Evolutionary conservation across 2,329 filamentous ascomycete species (phyloP).

Genomic region (Pseudogymnoascus sp.): DNA sequence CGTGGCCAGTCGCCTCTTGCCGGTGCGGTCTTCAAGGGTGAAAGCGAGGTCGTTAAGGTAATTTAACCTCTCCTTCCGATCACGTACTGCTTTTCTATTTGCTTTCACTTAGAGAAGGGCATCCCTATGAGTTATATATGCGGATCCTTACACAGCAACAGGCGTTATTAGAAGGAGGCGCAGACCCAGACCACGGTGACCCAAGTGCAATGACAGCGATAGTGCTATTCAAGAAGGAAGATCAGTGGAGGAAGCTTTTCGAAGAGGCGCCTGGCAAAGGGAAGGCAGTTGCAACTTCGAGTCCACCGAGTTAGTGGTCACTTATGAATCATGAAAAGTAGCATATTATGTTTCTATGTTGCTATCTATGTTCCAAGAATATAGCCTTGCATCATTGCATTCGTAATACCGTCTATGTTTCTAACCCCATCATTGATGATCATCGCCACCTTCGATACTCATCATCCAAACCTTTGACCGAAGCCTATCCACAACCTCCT

Average conservation of each 20-base stretch:
- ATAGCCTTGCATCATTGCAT: constrained; percentile 8
- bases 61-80: neutral
- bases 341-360: neutral
- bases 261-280: constrained; percentile 44
- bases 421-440: neutral
- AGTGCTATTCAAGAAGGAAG: constrained; percentile 47
- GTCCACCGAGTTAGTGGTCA: neutral
- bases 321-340: constrained; percentile 1
- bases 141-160: neutral
- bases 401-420: constrained; percentile 7
- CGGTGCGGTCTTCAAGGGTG: constrained; percentile 67
- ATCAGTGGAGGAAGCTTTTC: constrained; percentile 45
- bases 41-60: constrained; percentile 57
- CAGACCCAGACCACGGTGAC: constrained; percentile 47
- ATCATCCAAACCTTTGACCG: constrained; percentile 45
- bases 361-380: constrained; percentile 4
- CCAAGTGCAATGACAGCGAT: constrained; percentile 46
- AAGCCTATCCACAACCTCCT: constrained; percentile 49
- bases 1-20: constrained; percentile 63
- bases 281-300: constrained; percentile 30
- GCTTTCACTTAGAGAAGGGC: neutral
- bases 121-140: constrained; percentile 16
- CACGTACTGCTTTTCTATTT: neutral
- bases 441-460: constrained; percentile 12
- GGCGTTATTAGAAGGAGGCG: constrained; percentile 45